A percentile compares a stretch with the other conserved stretches of the same genome.
Evolutionary conservation across 2,329 filamentous ascomycete genomes (phyloP).

Genomic region (Neoscytalidium dimidiatum): DNA sequence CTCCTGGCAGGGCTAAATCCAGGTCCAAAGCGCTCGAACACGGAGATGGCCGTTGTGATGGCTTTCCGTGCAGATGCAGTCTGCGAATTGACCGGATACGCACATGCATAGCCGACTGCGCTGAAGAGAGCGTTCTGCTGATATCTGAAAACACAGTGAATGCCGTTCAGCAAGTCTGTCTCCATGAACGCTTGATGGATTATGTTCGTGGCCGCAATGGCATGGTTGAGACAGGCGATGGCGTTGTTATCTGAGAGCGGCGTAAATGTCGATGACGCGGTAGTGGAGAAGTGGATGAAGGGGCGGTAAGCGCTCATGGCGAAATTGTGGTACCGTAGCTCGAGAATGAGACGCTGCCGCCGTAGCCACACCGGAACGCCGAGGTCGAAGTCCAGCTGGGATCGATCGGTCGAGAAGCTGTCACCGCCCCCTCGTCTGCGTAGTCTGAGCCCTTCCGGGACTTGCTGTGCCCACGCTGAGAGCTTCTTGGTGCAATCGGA

Average conservation of each 20-base stretch:
- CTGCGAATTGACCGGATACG: constrained; percentile 35
- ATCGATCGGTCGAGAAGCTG: constrained; percentile 25
- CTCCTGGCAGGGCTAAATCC: not conserved
- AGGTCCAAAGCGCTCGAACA: not conserved
- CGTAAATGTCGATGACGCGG: not conserved
- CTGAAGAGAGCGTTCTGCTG: constrained; percentile 47
- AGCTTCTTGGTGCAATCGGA: constrained; percentile 29
- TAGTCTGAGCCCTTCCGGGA: constrained; percentile 39
- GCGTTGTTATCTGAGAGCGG: constrained; percentile 23
- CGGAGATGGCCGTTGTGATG: not conserved
- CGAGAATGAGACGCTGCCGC: constrained; percentile 27
- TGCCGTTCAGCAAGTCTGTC: constrained; percentile 30
- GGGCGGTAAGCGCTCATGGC: constrained; percentile 29
- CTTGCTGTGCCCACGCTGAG: constrained; percentile 32
- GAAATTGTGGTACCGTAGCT: constrained; percentile 29
- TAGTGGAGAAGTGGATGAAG: constrained; percentile 26
- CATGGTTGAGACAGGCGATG: constrained; percentile 26
- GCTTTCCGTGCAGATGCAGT: constrained; percentile 19
- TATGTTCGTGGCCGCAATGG: constrained; percentile 26
- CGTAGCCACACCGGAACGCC: constrained; percentile 18
- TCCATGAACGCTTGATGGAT: constrained; percentile 25
- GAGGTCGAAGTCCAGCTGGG: constrained; percentile 19
- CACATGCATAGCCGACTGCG: constrained; percentile 44
- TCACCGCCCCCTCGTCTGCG: constrained; percentile 21
- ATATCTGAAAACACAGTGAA: constrained; percentile 45